Evolutionary conservation across 2,329 filamentous ascomycete species (phyloP), one percentile per base, ranked within the genome.

Genomic region (Cladosporium phlei): DNA sequence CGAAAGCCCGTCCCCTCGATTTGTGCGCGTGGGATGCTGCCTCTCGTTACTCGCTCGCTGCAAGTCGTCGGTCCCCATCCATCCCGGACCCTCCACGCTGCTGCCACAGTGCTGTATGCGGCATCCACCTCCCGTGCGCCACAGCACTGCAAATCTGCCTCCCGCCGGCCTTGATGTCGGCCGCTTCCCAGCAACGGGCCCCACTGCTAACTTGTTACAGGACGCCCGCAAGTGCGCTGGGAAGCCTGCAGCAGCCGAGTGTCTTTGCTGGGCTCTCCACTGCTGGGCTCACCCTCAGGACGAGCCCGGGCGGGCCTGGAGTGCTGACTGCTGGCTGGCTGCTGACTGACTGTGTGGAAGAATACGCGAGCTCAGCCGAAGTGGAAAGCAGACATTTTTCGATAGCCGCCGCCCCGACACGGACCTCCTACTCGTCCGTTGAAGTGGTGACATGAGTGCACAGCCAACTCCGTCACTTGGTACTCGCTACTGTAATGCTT

Each of bases 11-110:
- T n/a, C n/a, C n/a, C n/a, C n/a, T n/a, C n/a, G n/a, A n/a, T n/a
- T n/a, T 22, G 37, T 33, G 38, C 14, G 45, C 45, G 45, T 47
- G 45, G 45, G 45, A 47, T 47, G 45, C 24, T 19, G 14, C 17
- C 12, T 12, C n/a, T 38, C 35, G 32, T 34, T 32, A 33, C 30
- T 39, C 27, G 42, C 30, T 22, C n/a, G 14, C 4, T n/a, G 34
- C 34, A n/a, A n/a, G n/a, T n/a, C 34, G 34, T 33, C 27, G 30
- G 12, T 11, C 30, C 20, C 39, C 29, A 34, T 32, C 21, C 28
- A 28, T 29, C 22, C 42, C 42, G 42, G 42, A 29, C 11, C 42
- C 42, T 45, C 42, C 32, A 45, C 42, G 12, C n/a, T n/a, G n/a
- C n/a, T n/a, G n/a, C n/a, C n/a, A n/a, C n/a, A n/a, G n/a, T n/a